Percentiles rank a stretch among this genome's conserved stretches.
phyloP scores from a whole-genome alignment of 164 flowering plant genomes.

The Nymphaea colorata region DNA sequence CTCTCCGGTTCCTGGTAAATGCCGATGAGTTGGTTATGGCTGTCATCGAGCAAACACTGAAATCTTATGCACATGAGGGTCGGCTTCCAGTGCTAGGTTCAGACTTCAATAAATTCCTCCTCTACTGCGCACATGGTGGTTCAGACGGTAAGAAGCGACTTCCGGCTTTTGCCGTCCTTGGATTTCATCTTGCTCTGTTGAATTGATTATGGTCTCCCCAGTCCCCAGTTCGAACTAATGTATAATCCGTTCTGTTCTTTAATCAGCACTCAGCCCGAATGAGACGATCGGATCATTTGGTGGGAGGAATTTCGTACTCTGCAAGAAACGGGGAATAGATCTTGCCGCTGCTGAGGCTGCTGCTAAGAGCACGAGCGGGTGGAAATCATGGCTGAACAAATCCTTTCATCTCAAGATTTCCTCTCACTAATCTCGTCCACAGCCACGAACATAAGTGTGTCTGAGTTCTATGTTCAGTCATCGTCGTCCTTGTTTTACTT shows the following conservation, averaged over 20 bases:
- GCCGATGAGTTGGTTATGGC: slow-evolving; percentile 35
- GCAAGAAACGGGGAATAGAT: slow-evolving; percentile 1
- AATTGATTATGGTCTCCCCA: neutral
- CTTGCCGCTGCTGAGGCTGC: neutral
- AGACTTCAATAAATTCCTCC: slow-evolving; percentile 38
- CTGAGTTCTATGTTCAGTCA: neutral
- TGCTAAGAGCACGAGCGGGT: neutral
- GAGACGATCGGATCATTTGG: neutral
- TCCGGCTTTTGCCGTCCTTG: neutral
- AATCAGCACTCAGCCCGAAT: slow-evolving; percentile 2
- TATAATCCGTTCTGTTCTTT: neutral
- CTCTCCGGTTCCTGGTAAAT: slow-evolving; percentile 41
- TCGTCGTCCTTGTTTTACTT: too few species aligned
- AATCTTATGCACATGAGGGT: slow-evolving; percentile 53
- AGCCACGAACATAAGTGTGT: neutral
- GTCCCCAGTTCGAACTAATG: neutral
- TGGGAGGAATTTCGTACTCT: slow-evolving; percentile 3
- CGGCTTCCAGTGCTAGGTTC: slow-evolving; percentile 59
- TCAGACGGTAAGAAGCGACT: slow-evolving; percentile 21
- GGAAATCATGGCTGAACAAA: slow-evolving; percentile 5
- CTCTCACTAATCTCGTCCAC: slow-evolving; percentile 1
- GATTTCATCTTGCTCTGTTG: neutral
- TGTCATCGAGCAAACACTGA: slow-evolving; percentile 44
- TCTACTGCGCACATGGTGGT: slow-evolving; percentile 27
- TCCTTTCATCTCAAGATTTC: neutral